Percentiles rank a stretch among this genome's conserved stretches.
Conservation (phyloP, 2,329 filamentous ascomycete species). For the Xylariaceae sp. region DNA sequence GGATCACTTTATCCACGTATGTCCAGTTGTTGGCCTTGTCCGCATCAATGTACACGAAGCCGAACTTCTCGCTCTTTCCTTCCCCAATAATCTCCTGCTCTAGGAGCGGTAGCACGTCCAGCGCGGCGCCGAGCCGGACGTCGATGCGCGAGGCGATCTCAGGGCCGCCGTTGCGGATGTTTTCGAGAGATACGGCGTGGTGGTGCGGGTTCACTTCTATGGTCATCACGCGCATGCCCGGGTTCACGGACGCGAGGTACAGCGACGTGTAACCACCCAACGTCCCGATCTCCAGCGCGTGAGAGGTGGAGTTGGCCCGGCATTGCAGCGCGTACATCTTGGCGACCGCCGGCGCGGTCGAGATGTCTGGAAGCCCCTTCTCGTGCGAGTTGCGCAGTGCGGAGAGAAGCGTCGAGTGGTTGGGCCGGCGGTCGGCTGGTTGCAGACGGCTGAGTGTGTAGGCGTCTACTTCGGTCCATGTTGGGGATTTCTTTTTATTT, state of each 20-base stretch:
- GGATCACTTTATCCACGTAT: slow-evolving; percentile 13
- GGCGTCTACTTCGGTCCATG: slow-evolving; percentile 13
- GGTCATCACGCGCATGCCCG: slow-evolving; percentile 10
- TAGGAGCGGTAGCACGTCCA: slow-evolving; percentile 11
- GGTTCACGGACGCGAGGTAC: slow-evolving; percentile 13
- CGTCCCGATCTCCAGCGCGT: slow-evolving; percentile 18
- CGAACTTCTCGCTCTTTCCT: slow-evolving; percentile 6
- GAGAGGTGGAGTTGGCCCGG: slow-evolving; percentile 7
- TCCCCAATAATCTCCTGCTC: slow-evolving; percentile 7
- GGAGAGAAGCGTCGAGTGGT: slow-evolving; percentile 10
- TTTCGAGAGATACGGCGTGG: slow-evolving; percentile 10
- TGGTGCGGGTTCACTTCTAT: slow-evolving; percentile 13
- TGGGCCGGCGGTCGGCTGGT: slow-evolving; percentile 7
- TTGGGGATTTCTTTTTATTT: slow-evolving; percentile 2
- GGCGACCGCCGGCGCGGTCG: slow-evolving; percentile 8
- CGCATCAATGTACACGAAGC: slow-evolving; percentile 19
- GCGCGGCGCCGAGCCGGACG: slow-evolving; percentile 12
- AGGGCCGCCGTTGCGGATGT: slow-evolving; percentile 7
- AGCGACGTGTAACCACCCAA: slow-evolving; percentile 20
- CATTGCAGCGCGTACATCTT: slow-evolving; percentile 18
- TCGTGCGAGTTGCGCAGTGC: slow-evolving; percentile 15
- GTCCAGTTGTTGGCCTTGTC: slow-evolving; percentile 17
- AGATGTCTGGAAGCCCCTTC: slow-evolving; percentile 14
- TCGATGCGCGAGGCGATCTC: slow-evolving; percentile 12
- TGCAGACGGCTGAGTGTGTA: slow-evolving; percentile 11